A percentile compares a stretch with the other conserved stretches of the same genome.
These are phyloP conservation scores for Penicillium sp. DNA, from an alignment of 2,329 filamentous ascomycete species.

Conservation along the genomic window DNA sequence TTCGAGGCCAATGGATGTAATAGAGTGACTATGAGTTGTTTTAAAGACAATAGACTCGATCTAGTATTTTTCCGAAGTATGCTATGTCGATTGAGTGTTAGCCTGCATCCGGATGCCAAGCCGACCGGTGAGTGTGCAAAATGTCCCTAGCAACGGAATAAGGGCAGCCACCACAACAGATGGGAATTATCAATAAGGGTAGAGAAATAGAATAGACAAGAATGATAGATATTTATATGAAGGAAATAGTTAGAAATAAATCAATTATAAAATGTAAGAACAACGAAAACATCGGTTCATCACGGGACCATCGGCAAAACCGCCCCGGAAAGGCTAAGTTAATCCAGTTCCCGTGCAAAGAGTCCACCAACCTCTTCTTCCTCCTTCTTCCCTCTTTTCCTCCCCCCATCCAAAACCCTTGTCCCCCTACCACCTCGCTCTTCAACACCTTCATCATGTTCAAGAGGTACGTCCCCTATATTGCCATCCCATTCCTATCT, in stretches of 20 bases:
- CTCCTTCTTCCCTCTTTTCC: constrained; percentile 31
- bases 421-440: constrained; percentile 31
- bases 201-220: neutral
- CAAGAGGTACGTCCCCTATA: constrained; percentile 51
- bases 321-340: constrained; percentile 40
- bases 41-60: neutral
- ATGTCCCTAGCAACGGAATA: constrained; percentile 15
- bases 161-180: constrained; percentile 1
- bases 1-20: neutral
- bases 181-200: constrained; percentile 1
- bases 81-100: neutral
- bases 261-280: neutral
- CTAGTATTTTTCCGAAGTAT: neutral
- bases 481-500: constrained; percentile 11
- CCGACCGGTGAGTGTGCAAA: constrained; percentile 17
- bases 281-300: constrained; percentile 30
- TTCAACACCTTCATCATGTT: constrained; percentile 53
- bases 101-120: constrained; percentile 24
- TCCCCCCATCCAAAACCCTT: constrained; percentile 22
- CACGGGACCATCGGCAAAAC: constrained; percentile 43
- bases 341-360: constrained; percentile 27
- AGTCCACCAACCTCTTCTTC: constrained; percentile 33
- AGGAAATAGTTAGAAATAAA: neutral
- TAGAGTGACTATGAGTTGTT: neutral
- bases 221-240: too few species aligned